Evolutionary conservation across 2,329 filamentous ascomycete genomes (phyloP).

Genomic region (Bipolaris victoriae): DNA sequence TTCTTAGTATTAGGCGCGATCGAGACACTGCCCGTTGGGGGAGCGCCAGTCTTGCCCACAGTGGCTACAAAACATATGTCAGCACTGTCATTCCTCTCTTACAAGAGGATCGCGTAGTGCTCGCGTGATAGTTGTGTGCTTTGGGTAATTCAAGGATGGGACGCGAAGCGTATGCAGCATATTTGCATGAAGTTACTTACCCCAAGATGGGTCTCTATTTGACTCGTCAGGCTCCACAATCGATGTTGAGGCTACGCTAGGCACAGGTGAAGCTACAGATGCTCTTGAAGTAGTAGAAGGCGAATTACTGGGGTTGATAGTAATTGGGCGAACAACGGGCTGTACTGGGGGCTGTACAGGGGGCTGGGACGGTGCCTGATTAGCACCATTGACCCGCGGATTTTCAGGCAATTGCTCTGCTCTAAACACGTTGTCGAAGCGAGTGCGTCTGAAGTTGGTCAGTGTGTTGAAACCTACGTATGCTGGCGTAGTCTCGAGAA

Average conservation of each 20-base stretch:
- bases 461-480: conserved; percentile 52
- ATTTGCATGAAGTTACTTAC: conserved; percentile 8
- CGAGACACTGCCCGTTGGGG: conserved; percentile 45
- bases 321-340: conserved; percentile 17
- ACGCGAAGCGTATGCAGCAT: neutral
- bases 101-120: neutral
- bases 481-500: conserved; percentile 54
- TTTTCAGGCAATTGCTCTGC: conserved; percentile 49
- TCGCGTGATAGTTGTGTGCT: neutral
- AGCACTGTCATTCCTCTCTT: neutral
- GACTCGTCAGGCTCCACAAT: conserved; percentile 14
- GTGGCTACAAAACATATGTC: conserved; percentile 45
- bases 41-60: conserved; percentile 48
- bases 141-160: neutral
- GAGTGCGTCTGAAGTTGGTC: conserved; percentile 47
- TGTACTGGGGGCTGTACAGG: conserved; percentile 10
- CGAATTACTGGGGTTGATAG: conserved; percentile 22
- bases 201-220: conserved; percentile 30
- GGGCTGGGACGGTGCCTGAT: conserved; percentile 9
- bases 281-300: conserved; percentile 21
- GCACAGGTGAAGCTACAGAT: conserved; percentile 21
- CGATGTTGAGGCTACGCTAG: conserved; percentile 31
- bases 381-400: conserved; percentile 11
- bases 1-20: conserved; percentile 40
- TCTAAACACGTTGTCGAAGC: conserved; percentile 53